These are phyloP conservation scores for Penstemon barbatus DNA, from an alignment of 257 asterid genomes.

Conservation along the genomic window DNA sequence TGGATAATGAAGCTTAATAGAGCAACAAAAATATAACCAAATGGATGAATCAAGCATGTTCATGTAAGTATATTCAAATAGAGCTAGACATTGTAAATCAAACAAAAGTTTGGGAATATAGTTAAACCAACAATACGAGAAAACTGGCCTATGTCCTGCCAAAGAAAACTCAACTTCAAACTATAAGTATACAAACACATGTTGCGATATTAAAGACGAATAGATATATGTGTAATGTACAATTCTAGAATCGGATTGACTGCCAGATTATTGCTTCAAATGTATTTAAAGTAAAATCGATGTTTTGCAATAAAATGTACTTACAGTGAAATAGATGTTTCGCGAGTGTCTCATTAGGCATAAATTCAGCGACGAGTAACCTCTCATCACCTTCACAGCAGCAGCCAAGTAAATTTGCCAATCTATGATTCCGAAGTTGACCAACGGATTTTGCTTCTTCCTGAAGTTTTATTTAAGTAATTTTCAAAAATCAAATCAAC, in stretches of 20 bases:
- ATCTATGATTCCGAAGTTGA: constrained; percentile 71
- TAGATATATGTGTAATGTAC: background rate
- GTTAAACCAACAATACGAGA: background rate
- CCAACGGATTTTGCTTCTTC: constrained; percentile 97
- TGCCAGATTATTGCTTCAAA: background rate
- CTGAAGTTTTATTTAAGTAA: constrained; percentile 38
- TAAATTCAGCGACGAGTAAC: constrained; percentile 89
- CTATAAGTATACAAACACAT: background rate
- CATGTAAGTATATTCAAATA: background rate
- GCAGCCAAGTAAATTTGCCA: constrained; percentile 92
- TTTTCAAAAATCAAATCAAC: constrained; percentile 11
- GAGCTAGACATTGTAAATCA: background rate
- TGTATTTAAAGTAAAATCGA: constrained; percentile 86
- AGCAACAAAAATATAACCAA: constrained; percentile 5
- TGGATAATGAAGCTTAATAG: constrained; percentile 22
- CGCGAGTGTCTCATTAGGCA: constrained; percentile 97
- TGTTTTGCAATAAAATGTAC: constrained; percentile 56
- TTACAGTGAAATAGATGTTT: constrained; percentile 95
- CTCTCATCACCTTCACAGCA: constrained; percentile 98
- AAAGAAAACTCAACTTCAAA: background rate
- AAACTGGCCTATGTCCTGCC: background rate
- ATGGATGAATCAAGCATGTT: background rate
- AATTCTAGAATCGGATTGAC: constrained; percentile 4
- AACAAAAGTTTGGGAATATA: background rate
- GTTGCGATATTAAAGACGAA: background rate